Base-by-base conservation (phyloP, 805 yeast species). In the Yarrowia sp. region DNA sequence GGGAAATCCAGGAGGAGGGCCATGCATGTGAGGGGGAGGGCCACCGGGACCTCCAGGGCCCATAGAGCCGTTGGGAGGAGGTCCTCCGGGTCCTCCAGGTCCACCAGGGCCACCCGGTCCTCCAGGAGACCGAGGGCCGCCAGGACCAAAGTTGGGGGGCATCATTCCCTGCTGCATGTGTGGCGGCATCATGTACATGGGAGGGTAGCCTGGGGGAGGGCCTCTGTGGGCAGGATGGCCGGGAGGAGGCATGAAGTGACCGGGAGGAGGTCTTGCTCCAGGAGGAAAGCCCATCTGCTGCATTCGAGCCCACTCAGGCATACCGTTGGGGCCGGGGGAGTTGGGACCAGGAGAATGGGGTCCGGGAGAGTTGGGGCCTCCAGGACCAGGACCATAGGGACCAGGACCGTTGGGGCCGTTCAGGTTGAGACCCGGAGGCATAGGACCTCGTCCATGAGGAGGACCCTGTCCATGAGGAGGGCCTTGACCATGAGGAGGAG, bases 121-220 rank as follows among this genome's bases (percentile, higher is more conserved):
- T 10, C 61, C 47, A 41, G 61, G 61, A 15, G 61, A 55, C 31
- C 18, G 61, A 13, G 61, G 61, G 13, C 64, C 64, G 6, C 51
- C 64, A 7, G 64, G 64, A 13, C 64, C 51, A 58, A 58, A 58
- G 51, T 44, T 44, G 50, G 64, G 64, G 13, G 64, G 64, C 51
- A 58, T 58, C 32, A 33, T 43, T 43, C 51, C 28, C 28, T 22
- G 28, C 5, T 43, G 51, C 51, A 43, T 43, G 50, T 44, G 51
- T 18, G 64, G 64, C 22, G 64, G 64, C 64, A 58, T 58, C 64
- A 58, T 58, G 15, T 43, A 43, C 64, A 58, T 58, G 11, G 64
- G 64, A 36, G 64, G 64, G 51, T 10, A 58, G 35, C 64, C 64
- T 2, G 64, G 64, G 13, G 51, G 50, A 32, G 51, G 51, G n/a